Evolutionary conservation across 306 rosid species (phyloP).

Genomic region (Arachis stenosperma): DNA sequence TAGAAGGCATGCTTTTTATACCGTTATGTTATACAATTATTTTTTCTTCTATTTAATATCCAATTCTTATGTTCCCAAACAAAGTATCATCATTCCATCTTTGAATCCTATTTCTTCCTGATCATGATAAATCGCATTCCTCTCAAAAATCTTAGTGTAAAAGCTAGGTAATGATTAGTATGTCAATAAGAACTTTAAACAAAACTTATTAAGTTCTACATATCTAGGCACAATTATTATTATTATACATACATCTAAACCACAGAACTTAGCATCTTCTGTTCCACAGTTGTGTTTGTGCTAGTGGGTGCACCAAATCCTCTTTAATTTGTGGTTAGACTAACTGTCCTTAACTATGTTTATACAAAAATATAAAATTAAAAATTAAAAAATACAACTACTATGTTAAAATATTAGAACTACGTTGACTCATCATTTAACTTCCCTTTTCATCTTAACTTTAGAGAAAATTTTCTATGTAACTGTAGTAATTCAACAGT

Average conservation of each 20-base stretch:
- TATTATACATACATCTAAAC: constrained; percentile 4
- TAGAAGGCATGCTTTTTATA: constrained; percentile 10
- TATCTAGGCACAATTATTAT: too few species aligned
- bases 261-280: constrained; percentile 40
- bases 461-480: too few species aligned
- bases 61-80: constrained; percentile 6
- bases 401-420: constrained; percentile 33
- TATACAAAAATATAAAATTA: not conserved
- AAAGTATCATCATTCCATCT: not conserved
- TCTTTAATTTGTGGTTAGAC: constrained; percentile 52
- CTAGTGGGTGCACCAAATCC: constrained; percentile 91
- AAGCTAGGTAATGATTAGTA: constrained; percentile 5
- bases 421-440: constrained; percentile 47
- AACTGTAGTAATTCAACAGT: too few species aligned
- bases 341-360: constrained; percentile 25
- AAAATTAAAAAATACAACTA: not conserved
- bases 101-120: not conserved
- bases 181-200: constrained; percentile 13
- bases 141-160: not conserved
- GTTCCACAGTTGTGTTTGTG: constrained; percentile 40
- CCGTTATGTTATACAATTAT: not conserved
- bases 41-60: constrained; percentile 13
- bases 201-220: not conserved
- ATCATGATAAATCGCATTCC: constrained; percentile 14
- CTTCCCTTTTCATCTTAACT: too few species aligned